Conservation (phyloP, 1,284 basidiomycete species). For the Cryptococcus deneoformans region DNA sequence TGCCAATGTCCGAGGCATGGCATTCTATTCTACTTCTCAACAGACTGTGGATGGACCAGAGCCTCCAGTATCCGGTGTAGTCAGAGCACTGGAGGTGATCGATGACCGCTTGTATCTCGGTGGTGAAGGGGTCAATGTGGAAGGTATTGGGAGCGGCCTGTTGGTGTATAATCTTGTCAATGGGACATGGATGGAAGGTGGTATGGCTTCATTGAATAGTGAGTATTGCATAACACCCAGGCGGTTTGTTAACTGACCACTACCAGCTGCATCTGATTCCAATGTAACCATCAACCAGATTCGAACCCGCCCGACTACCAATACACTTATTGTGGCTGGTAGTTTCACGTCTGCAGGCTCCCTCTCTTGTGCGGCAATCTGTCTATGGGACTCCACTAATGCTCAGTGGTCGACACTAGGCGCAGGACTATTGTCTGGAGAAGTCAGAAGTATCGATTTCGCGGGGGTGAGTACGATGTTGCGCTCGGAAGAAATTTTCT, state of each 20-base stretch:
- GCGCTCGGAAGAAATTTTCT: not conserved
- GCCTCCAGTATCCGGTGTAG: conserved; percentile 61
- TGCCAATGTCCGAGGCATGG: conserved; percentile 57
- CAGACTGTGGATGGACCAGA: conserved; percentile 59
- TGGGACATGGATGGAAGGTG: conserved; percentile 60
- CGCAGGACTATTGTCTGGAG: conserved; percentile 70
- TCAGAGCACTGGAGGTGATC: conserved; percentile 66
- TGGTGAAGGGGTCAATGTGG: conserved; percentile 54
- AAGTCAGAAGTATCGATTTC: conserved; percentile 73
- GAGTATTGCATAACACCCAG: conserved; percentile 4
- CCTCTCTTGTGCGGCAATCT: conserved; percentile 73
- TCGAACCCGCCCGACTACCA: conserved; percentile 61
- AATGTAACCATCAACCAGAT: conserved; percentile 71
- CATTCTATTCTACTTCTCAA: conserved; percentile 65
- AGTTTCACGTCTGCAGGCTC: conserved; percentile 78
- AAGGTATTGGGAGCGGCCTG: conserved; percentile 59
- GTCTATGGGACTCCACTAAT: conserved; percentile 64
- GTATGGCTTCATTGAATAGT: conserved; percentile 60
- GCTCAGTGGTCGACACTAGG: conserved; percentile 80
- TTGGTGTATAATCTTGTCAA: conserved; percentile 69
- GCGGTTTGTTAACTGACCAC: conserved; percentile 5
- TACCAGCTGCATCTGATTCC: conserved; percentile 52
- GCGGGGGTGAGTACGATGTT: conserved; percentile 58
- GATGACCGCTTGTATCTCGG: conserved; percentile 69
- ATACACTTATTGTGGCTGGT: conserved; percentile 76